phyloP scores from a whole-genome alignment of 2,329 filamentous ascomycete species.

The Colletotrichum trifolii region DNA sequence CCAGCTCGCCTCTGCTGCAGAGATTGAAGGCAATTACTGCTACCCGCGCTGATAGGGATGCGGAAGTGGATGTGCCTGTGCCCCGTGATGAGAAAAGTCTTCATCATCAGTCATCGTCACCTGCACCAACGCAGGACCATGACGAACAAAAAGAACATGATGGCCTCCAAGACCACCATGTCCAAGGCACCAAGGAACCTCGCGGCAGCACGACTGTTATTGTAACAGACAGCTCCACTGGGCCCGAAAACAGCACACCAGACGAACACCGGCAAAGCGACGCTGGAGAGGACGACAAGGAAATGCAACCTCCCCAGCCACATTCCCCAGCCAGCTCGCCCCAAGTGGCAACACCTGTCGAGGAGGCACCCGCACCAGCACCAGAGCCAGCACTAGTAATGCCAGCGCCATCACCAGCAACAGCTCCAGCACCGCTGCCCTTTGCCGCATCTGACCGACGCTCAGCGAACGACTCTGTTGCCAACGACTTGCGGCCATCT shows the following conservation, averaged over 20 bases:
- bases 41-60: constrained; percentile 1
- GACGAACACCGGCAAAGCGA: constrained; percentile 27
- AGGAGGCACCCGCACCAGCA: too few species aligned
- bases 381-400: too few species aligned
- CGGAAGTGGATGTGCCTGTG: neutral
- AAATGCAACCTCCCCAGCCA: constrained; percentile 29
- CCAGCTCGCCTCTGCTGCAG: constrained; percentile 14
- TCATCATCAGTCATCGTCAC: neutral
- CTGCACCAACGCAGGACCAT: constrained; percentile 26
- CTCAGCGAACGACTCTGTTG: constrained; percentile 39
- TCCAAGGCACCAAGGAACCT: constrained; percentile 2
- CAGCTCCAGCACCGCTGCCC: constrained; percentile 32
- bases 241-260: neutral
- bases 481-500: constrained; percentile 49
- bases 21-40: constrained; percentile 34
- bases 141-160: constrained; percentile 7
- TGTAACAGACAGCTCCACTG: constrained; percentile 36
- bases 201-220: constrained; percentile 16
- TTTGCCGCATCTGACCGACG: constrained; percentile 34
- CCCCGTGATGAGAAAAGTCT: constrained; percentile 3
- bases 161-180: constrained; percentile 9
- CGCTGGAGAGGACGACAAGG: constrained; percentile 22
- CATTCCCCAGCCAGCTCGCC: constrained; percentile 27
- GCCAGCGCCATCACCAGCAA: neutral
- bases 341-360: too few species aligned